phyloP scores from a whole-genome alignment of 2,329 filamentous ascomycete genomes.

The Verticillium tricorpus region DNA sequence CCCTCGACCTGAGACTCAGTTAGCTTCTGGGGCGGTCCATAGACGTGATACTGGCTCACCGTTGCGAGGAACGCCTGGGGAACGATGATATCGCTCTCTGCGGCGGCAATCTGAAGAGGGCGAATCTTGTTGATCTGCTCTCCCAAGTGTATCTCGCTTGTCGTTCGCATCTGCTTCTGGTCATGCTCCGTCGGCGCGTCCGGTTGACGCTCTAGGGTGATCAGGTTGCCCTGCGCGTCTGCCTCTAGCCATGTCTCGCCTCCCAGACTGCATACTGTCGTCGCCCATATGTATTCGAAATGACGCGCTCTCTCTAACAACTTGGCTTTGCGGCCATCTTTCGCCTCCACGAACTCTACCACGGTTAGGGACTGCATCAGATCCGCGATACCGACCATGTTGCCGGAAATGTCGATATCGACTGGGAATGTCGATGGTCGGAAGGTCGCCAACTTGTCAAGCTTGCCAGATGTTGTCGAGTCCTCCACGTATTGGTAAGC shows the following conservation, averaged over 20 bases:
- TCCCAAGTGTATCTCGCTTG: constrained; percentile 78
- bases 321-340: constrained; percentile 52
- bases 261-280: constrained; percentile 68
- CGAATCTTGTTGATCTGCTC: constrained; percentile 92
- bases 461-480: constrained; percentile 48
- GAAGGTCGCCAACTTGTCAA: constrained; percentile 71
- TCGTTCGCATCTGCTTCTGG: constrained; percentile 63
- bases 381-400: constrained; percentile 79
- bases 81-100: constrained; percentile 62
- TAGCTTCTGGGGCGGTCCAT: constrained; percentile 12
- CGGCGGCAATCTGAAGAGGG: constrained; percentile 63
- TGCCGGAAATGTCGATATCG: constrained; percentile 69
- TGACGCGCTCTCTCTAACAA: constrained; percentile 75
- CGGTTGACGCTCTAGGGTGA: constrained; percentile 71
- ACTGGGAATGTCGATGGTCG: constrained; percentile 80
- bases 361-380: constrained; percentile 89
- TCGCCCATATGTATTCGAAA: constrained; percentile 77
- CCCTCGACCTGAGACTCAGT: constrained; percentile 68
- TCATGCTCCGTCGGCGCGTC: constrained; percentile 73
- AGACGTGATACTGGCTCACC: constrained; percentile 44
- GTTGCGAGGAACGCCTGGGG: constrained; percentile 87
- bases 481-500: constrained; percentile 52
- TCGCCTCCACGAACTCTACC: constrained; percentile 62
- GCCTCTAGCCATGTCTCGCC: constrained; percentile 74
- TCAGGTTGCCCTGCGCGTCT: constrained; percentile 83